Evolutionary conservation across 2,329 filamentous ascomycete genomes (phyloP), one percentile per base, ranked within the genome.

Genomic region (Aureobasidium namibiae): DNA sequence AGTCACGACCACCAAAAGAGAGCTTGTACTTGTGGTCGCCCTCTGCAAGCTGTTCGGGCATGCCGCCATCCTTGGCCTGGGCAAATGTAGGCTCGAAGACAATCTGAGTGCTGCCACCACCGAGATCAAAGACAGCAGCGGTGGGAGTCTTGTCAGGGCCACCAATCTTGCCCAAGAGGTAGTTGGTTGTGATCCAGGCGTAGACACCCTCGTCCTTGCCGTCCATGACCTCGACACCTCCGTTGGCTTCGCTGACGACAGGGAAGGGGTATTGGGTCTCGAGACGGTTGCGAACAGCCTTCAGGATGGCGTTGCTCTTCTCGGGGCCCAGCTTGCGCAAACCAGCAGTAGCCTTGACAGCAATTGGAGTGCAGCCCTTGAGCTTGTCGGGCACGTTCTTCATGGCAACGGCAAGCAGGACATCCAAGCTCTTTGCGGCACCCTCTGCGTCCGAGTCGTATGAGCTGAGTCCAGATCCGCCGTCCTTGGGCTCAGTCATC

Each of bases 181-280:
- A 99, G 80, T 99, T 99, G 65, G 91, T 94, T 7, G 94, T 99
- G 73, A 99, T 95, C 94, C 94, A 99, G 56, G 94, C 95, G 71
- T 95, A 99, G 31, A 99, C 92, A 71, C 94, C 94, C 77, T 99
- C 94, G 69, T 96, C 89, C 53, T 89, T 91, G 63, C 94, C 94
- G 68, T 96, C 92, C 94, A 99, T 99, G 73, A 99, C 95, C 63
- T 91, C 84, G 29, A 99, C 90, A 60, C 95, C 94, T 59, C 89
- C 85, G 66, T 92, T 86, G 68, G 90, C 89, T 64, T 85, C 82
- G 13, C 89, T 87, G 59, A 99, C 88, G 42, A 99, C 89, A 0
- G 94, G 91, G 82, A 99, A 99, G 13, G 94, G 94, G 69, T 95
- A 99, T 61, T 85, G 82, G 23, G 85, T 90, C 76, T 99, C 94